These are phyloP conservation scores for Acanthamoeba polyphaga DNA, from an alignment of 208 protist genomes.

Conservation along the genomic window DNA sequence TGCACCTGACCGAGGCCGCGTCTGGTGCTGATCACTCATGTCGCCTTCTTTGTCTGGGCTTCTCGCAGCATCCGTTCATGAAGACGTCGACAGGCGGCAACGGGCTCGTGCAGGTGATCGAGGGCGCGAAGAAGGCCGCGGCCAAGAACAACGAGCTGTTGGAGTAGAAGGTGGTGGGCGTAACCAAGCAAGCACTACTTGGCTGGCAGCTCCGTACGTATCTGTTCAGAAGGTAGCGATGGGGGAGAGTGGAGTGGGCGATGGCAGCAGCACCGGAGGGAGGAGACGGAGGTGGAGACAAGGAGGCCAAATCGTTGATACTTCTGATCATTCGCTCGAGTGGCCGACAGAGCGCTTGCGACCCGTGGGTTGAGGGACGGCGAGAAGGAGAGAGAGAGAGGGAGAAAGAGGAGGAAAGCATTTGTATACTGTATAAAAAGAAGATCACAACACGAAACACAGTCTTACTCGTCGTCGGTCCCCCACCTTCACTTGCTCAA, in stretches of 20 bases:
- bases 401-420: not conserved
- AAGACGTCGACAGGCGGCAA: conserved; percentile 23
- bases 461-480: not conserved
- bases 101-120: conserved; percentile 22
- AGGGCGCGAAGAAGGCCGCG: conserved; percentile 13
- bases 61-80: conserved; percentile 46
- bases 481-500: not conserved
- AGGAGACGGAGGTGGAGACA: not conserved
- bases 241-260: no score
- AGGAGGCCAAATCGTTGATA: not conserved
- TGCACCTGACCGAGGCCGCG: not conserved
- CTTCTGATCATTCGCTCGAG: no score
- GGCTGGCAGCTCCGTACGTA: not conserved
- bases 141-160: conserved; percentile 64
- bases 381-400: no score
- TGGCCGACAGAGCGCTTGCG: no score
- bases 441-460: not conserved
- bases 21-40: no score
- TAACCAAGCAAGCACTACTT: not conserved
- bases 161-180: not conserved
- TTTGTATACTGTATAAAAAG: conserved; percentile 18
- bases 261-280: no score
- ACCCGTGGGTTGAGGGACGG: no score
- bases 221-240: not conserved
- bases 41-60: not conserved